Evolutionary conservation across 768 basidiomycete genomes (phyloP), one percentile per base, ranked within the genome.

Genomic region (Termitomyces sp.): DNA sequence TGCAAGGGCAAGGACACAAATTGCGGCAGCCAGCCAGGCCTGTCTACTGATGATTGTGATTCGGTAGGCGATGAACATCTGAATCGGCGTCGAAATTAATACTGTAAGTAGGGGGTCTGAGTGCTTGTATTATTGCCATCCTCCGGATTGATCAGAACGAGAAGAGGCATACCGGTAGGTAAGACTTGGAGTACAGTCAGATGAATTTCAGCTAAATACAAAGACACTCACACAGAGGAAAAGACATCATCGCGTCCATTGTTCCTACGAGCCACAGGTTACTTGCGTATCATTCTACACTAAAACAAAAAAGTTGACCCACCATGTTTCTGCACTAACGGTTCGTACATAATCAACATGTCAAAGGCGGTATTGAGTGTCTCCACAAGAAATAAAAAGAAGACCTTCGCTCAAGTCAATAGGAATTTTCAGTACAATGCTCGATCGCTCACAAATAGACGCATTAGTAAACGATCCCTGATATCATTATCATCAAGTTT

Each of bases 321-420:
- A 74, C 76, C 76, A 45, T 73, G 79, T 57, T 76, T 65, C 32
- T 67, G 50, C 24, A 81, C 76, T 1, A 81, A 68, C 0, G 79
- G 78, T 57, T 81, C 73, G 51, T 75, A 81, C 65, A 80, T 72
- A 65, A 79, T 73, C 5, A 68, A 71, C 53, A 80, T 76, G 60
- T 77, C 74, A 59, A 72, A 74, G 5, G 62, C 76, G 5, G 78
- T 78, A 56, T 79, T 79, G 1, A 73, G 52, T 0, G 76, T 74
- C 56, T 79, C 79, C 18, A 74, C 58, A 14, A 74, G 36, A 60
- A 81, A 78, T 6, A 80, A 63, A 57, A 74, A 76, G 22, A 74
- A 56, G 3, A 79, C 74, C 77, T 79, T 18, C 2, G 3, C 16
- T 36, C 6, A 33, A 9, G 6, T 36, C 38, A 28, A 24, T 48